Conservation (phyloP, 1,284 basidiomycete genomes). For the Macrocystidia cucumis region DNA sequence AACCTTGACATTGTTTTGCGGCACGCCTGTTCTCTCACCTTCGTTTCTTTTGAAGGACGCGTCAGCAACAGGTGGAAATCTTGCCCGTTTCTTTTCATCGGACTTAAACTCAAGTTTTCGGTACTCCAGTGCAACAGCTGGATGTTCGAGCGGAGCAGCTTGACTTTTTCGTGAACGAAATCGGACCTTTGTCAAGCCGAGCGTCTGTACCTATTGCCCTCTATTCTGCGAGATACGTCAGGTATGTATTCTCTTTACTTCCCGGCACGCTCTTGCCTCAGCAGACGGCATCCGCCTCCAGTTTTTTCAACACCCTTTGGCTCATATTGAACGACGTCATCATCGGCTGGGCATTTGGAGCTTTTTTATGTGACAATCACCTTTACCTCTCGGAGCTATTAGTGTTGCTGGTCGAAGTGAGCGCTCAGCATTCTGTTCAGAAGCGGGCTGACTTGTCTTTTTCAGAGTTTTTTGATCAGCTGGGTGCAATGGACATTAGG, state of each 20-base stretch:
- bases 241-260: constrained; percentile 29
- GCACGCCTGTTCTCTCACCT: constrained; percentile 8
- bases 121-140: constrained; percentile 36
- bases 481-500: constrained; percentile 48
- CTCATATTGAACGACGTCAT: constrained; percentile 87
- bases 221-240: constrained; percentile 48
- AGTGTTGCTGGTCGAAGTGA: too few species aligned
- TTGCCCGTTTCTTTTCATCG: background rate
- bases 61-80: constrained; percentile 24
- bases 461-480: constrained; percentile 26
- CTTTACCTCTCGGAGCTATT: constrained; percentile 27
- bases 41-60: constrained; percentile 23
- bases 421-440: too few species aligned
- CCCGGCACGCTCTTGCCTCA: constrained; percentile 3
- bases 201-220: constrained; percentile 20
- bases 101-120: background rate
- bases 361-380: constrained; percentile 62
- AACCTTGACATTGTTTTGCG: constrained; percentile 3
- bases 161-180: constrained; percentile 30
- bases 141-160: constrained; percentile 38
- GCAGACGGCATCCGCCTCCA: constrained; percentile 20
- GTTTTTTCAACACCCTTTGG: constrained; percentile 91
- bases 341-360: constrained; percentile 65
- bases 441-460: too few species aligned
- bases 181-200: constrained; percentile 23